Conservation (phyloP, 2,329 filamentous ascomycete genomes). For the Aspergillus niger region DNA sequence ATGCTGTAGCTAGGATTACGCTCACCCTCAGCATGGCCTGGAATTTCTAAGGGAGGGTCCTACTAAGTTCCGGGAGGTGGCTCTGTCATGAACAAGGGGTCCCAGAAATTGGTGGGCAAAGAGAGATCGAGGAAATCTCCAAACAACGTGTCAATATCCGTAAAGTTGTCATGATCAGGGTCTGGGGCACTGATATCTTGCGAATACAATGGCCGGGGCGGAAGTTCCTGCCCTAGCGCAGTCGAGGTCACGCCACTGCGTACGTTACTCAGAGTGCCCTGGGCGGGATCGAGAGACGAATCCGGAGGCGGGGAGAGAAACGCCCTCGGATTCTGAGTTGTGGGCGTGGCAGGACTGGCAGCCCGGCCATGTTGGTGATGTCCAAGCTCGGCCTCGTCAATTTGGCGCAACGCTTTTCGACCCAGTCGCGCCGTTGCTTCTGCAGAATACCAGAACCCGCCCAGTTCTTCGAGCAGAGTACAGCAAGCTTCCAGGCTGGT, state of each 20-base stretch:
- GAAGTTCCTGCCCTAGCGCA: neutral
- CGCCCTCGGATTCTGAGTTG: neutral
- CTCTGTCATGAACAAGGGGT: conserved; percentile 32
- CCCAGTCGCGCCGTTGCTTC: conserved; percentile 46
- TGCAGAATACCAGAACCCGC: conserved; percentile 43
- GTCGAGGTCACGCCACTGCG: neutral
- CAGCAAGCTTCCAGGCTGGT: conserved; percentile 40
- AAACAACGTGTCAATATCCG: conserved; percentile 40
- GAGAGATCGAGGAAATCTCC: conserved; percentile 40
- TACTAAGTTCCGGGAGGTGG: conserved; percentile 9
- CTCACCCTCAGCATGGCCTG: neutral
- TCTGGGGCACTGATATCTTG: conserved; percentile 51
- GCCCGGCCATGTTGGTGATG: conserved; percentile 20
- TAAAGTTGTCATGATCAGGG: conserved; percentile 37
- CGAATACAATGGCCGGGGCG: conserved; percentile 38
- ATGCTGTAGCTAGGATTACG: neutral
- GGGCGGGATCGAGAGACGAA: neutral
- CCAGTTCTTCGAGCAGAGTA: conserved; percentile 37
- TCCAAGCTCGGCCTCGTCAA: conserved; percentile 22
- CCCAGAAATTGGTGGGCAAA: conserved; percentile 40
- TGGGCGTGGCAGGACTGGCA: neutral
- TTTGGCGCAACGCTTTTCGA: conserved; percentile 39
- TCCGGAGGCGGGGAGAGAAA: neutral
- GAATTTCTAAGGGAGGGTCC: neutral
- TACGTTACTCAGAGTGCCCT: neutral